Base-by-base conservation (phyloP, 805 yeast genomes). In the Kuraishia capsulata region DNA sequence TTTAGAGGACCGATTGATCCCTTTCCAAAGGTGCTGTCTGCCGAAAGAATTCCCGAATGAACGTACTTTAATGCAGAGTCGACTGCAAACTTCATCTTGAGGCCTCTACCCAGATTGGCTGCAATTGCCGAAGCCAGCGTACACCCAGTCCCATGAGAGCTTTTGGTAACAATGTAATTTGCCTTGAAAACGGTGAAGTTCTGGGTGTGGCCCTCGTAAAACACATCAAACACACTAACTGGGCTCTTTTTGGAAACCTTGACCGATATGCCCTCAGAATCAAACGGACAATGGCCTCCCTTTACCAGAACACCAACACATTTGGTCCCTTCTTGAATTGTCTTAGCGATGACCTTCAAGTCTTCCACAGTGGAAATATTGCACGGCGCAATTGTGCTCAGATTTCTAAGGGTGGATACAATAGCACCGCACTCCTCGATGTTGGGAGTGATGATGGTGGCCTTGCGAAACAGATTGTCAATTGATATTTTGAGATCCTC, bases 111-210 rank as follows among this genome's bases (percentile, higher is more conserved):
- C 20, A 86, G 47, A 47, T 82, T 76, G 2, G 92, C 77, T 0
- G 92, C 79, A 44, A 88, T 80, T 0, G 95, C 70, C 1, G 95
- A 78, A 6, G 94, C 77, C 37, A 88, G 64, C 0, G 96, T 83
- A 57, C 96, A 88, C 1, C 96, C 96, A 3, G 96, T 85, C 10
- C 96, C 96, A 55, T 88, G 96, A 1, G 85, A 76, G 50, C 80
- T 73, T 2, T 58, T 53, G 1, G 87, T 64, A 5, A 59, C 51
- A 10, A 74, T 54, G 44, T 50, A 70, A 2, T 55, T 57, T 5
- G 81, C 76, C 41, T 63, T 64, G 49, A 70, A 77, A 1, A 73
- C 52, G 1, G 68, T 59, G 32, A 61, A 49, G 2, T 52, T 46
- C 13, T 62, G 62, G 1, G 49, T 47, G n/a, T 49, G 48, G 8